A percentile compares a stretch with the other conserved stretches of the same genome.
phyloP scores from a whole-genome alignment of 257 asterid species.

The Solanum corneliomulleri region DNA sequence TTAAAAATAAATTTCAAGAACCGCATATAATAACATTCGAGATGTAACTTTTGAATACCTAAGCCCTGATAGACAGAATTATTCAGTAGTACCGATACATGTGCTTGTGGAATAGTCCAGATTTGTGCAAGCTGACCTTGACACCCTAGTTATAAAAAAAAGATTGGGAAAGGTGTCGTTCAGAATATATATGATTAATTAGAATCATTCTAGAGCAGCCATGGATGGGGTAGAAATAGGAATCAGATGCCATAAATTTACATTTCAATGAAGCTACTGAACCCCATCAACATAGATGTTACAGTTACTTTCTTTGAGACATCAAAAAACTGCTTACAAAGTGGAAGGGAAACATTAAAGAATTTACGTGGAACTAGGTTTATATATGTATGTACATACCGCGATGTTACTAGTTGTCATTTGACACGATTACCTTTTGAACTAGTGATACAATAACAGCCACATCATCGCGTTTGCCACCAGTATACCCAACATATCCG shows the following conservation, averaged over 20 bases:
- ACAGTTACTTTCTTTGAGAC: not conserved
- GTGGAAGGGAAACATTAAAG: not conserved
- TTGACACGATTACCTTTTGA: not conserved
- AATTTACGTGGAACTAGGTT: not conserved
- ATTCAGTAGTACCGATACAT: not conserved
- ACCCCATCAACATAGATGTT: not conserved
- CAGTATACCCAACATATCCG: conserved; percentile 47
- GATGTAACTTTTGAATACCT: not conserved
- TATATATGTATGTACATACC: not conserved
- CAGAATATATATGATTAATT: not conserved
- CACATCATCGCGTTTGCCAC: conserved; percentile 77
- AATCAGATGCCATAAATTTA: not conserved
- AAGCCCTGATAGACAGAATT: too few relatives aligned
- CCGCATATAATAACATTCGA: not conserved
- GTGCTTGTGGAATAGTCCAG: not conserved
- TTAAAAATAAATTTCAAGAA: not conserved
- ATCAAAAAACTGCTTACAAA: not conserved
- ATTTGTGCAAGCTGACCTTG: not conserved
- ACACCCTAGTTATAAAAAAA: too few relatives aligned
- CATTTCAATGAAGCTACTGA: not conserved
- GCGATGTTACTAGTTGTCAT: not conserved
- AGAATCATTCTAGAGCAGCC: not conserved
- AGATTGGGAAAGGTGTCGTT: not conserved
- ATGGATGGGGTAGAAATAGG: not conserved
- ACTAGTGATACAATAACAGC: conserved; percentile 73